Percentiles rank a stretch among this genome's conserved stretches.
phyloP scores from a whole-genome alignment of 208 protist genomes.

The Trypanosoma lewisi region DNA sequence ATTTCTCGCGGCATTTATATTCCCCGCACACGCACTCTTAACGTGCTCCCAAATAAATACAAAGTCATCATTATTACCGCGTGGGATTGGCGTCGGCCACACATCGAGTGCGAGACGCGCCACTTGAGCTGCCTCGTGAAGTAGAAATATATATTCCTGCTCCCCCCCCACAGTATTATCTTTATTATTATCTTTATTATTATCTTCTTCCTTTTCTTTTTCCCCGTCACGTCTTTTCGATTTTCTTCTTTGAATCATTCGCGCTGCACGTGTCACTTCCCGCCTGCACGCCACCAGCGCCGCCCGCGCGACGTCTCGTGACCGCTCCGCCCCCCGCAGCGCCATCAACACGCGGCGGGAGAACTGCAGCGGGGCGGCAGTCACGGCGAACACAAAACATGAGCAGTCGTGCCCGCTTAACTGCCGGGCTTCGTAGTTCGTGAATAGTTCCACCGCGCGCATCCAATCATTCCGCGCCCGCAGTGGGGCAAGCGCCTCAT shows the following conservation, averaged over 20 bases:
- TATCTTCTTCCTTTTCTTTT: neutral
- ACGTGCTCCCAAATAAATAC: constrained; percentile 20
- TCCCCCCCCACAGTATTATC: neutral
- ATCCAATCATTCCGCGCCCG: constrained; percentile 23
- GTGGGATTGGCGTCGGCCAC: constrained; percentile 26
- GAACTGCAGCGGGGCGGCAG: constrained; percentile 36
- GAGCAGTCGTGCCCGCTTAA: constrained; percentile 40
- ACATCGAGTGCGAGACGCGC: constrained; percentile 14
- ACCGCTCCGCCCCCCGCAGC: constrained; percentile 20
- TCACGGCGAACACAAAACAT: constrained; percentile 45
- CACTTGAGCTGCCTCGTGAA: constrained; percentile 21
- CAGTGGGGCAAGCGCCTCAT: constrained; percentile 27
- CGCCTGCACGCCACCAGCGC: constrained; percentile 12
- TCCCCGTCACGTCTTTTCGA: neutral
- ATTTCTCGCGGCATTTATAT: constrained; percentile 8
- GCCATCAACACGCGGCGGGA: constrained; percentile 31
- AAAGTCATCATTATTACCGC: constrained; percentile 8
- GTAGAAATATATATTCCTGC: constrained; percentile 16
- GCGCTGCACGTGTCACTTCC: constrained; percentile 22
- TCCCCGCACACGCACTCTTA: constrained; percentile 12
- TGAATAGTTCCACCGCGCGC: constrained; percentile 43
- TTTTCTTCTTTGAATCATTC: constrained; percentile 2
- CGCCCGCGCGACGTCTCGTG: constrained; percentile 18
- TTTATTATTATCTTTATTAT: neutral
- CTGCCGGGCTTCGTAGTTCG: constrained; percentile 28